Base-by-base conservation (phyloP, 2,329 filamentous ascomycete genomes). In the Colletotrichum sp. region DNA sequence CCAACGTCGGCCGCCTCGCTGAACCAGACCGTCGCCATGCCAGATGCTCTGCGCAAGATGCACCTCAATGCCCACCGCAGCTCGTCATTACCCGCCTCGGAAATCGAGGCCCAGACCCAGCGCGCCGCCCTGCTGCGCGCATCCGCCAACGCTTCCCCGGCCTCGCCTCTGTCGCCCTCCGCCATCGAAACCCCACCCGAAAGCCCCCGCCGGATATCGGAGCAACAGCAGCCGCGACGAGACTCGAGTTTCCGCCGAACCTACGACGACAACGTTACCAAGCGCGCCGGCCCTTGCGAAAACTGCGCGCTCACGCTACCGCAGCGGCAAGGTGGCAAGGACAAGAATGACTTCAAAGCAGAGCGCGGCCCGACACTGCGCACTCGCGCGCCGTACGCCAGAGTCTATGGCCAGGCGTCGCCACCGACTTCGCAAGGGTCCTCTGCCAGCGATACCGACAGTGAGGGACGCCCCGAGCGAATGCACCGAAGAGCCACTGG, bases 241-340 rank as follows among this genome's bases (percentile, higher is more conserved):
- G 91, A 93, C 75, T 91, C 91, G 28, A 90, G 89, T 81, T 93
- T 93, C 78, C 87, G 88, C 74, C 89, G 89, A 79, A 93, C 92
- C 1, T 93, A 93, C 78, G 91, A 93, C 78, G 91, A 93, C 76
- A 90, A 90, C n/a, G 91, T 92, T 30, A 92, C 90, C 59, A 91
- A 90, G 82, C 89, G 90, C 74, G 91, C 92, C 68, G 90, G 89
- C 9, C 92, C 92, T 26, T 94, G 92, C 81, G 91, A 93, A 77
- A 94, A 93, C 82, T 94, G 92, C 81, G 92, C 92, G 74, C 88
- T 94, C 80, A 94, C 92, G 1, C 83, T 94, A 9, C 92, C 92
- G 0, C 87, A 87, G 79, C 85, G 86, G 65, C 86, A 87, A 71
- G 81, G 84, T 28, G 72, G 78, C 67, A 59, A 79, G 77, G 61